phyloP scores from a whole-genome alignment of 192 early-diverging fungal species.

The Rhizophagus sp. region DNA sequence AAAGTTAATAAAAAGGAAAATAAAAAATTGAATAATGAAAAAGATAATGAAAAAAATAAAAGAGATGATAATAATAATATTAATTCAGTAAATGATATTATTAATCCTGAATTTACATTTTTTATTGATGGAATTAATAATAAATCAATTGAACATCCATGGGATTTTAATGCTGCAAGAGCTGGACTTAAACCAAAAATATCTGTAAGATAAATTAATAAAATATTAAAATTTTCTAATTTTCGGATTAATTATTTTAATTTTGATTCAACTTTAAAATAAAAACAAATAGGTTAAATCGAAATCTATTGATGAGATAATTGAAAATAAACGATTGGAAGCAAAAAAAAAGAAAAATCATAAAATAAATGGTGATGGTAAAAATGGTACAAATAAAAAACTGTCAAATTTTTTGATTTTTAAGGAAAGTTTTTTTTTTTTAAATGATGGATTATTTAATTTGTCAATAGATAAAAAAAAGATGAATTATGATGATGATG shows the following conservation, averaged over 20 bases:
- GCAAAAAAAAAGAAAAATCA: neutral
- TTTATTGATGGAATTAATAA: conserved; percentile 72
- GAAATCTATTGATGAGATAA: conserved; percentile 20
- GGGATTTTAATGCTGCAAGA: conserved; percentile 82
- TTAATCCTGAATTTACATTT: conserved; percentile 78
- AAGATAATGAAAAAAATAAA: conserved; percentile 6
- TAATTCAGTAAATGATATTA: conserved; percentile 46
- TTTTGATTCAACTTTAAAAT: neutral
- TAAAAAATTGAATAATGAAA: conserved; percentile 36
- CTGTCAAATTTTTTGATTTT: neutral
- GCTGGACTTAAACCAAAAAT: conserved; percentile 67
- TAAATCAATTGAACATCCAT: conserved; percentile 58
- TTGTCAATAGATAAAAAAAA: neutral
- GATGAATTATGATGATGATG: neutral
- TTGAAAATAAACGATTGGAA: neutral
- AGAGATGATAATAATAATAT: conserved; percentile 50
- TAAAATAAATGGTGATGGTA: neutral
- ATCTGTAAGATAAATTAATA: conserved; percentile 36
- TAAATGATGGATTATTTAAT: too few species aligned
- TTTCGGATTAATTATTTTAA: neutral
- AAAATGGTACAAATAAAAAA: neutral
- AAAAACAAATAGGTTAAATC: conserved; percentile 5
- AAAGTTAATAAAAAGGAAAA: conserved; percentile 35
- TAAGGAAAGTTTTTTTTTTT: too few species aligned
- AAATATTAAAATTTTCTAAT: neutral